Evolutionary conservation across 176 grass and related monocot genomes (phyloP).

Genomic region (Hordeum vulgare): DNA sequence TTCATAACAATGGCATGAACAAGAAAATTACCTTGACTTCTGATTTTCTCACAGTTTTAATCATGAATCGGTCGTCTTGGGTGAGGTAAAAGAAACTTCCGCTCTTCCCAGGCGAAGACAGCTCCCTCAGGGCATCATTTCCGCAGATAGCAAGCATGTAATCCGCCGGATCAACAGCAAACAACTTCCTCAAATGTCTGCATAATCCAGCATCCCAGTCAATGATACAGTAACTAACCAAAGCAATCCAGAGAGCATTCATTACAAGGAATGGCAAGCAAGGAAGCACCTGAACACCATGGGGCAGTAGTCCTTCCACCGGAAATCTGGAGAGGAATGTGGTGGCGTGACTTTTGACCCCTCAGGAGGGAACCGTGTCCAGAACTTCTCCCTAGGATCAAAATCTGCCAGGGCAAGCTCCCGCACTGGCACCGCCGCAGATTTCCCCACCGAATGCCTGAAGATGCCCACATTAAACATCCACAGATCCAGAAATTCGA

Average conservation of each 20-base stretch:
- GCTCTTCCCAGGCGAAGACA: conserved; percentile 83
- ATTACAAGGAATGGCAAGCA: neutral
- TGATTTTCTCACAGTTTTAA: conserved; percentile 84
- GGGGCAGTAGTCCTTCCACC: conserved; percentile 92
- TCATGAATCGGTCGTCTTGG: conserved; percentile 79
- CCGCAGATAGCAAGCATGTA: conserved; percentile 85
- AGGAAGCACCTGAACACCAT: conserved; percentile 65
- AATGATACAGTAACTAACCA: conserved; percentile 4
- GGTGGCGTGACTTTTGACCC: conserved; percentile 72
- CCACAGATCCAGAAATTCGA: neutral
- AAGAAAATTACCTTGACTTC: conserved; percentile 68
- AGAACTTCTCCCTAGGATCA: conserved; percentile 67
- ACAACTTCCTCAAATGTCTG: conserved; percentile 77
- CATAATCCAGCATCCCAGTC: neutral
- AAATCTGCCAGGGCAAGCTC: conserved; percentile 44
- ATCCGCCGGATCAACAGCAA: conserved; percentile 68
- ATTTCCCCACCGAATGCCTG: conserved; percentile 72
- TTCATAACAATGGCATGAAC: neutral
- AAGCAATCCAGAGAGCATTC: neutral
- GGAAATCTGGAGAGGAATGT: conserved; percentile 59
- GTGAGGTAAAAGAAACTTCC: conserved; percentile 92
- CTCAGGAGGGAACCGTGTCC: conserved; percentile 76
- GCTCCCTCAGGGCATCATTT: conserved; percentile 69
- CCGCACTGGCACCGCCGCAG: conserved; percentile 35
- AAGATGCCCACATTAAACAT: conserved; percentile 23